Evolutionary conservation across 108 stramenopile genomes (phyloP).

Genomic region (Mediolabrus comicus): DNA sequence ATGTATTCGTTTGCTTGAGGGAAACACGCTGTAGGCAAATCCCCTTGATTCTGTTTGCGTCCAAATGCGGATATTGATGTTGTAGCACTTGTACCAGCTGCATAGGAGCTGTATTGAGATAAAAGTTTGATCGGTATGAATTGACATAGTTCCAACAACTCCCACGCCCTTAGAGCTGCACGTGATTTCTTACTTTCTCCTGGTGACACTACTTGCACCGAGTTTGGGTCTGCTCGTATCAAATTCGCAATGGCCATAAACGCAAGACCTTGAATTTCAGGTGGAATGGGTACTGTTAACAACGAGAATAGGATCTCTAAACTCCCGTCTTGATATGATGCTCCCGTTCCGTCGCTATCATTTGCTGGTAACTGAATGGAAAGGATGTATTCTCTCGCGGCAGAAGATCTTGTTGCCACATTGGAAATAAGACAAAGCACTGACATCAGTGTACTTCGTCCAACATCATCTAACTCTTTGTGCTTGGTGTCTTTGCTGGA

Average conservation of each 20-base stretch:
- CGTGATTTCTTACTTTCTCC: constrained; percentile 19
- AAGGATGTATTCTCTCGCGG: constrained; percentile 55
- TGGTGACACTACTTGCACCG: background rate
- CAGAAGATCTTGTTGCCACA: constrained; percentile 48
- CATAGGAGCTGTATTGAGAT: constrained; percentile 52
- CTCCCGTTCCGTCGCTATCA: constrained; percentile 5
- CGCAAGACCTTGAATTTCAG: constrained; percentile 59
- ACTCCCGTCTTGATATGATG: constrained; percentile 50
- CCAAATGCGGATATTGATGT: constrained; percentile 15
- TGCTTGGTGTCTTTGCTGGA: constrained; percentile 27
- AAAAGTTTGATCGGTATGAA: constrained; percentile 64
- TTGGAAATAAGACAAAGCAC: constrained; percentile 61
- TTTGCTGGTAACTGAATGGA: constrained; percentile 45
- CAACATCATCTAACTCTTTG: constrained; percentile 63
- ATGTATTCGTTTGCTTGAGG: constrained; percentile 56
- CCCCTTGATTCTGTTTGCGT: constrained; percentile 4
- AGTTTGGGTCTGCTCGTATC: constrained; percentile 24
- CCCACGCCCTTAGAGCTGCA: constrained; percentile 63
- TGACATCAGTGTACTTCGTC: constrained; percentile 40
- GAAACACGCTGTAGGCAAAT: constrained; percentile 25
- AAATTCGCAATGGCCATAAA: constrained; percentile 75
- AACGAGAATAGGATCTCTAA: constrained; percentile 68
- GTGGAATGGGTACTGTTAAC: constrained; percentile 56
- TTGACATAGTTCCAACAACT: constrained; percentile 70
- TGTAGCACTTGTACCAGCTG: constrained; percentile 20